Evolutionary conservation across 495 filamentous ascomycete species (phyloP).

Genomic region (Hypoxylon trugodes): DNA sequence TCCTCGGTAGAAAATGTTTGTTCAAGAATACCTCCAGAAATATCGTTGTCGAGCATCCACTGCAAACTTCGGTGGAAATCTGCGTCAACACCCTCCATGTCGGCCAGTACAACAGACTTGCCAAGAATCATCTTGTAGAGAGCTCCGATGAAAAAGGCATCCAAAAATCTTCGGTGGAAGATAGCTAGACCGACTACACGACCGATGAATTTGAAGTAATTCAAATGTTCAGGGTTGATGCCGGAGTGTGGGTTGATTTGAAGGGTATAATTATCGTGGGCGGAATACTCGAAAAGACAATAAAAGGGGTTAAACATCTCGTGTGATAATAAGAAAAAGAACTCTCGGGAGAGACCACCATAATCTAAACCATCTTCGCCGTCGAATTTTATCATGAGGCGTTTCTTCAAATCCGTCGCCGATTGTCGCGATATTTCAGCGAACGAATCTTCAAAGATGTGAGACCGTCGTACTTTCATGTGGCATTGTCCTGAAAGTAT

Average conservation of each 20-base stretch:
- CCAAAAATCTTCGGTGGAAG: conserved; percentile 97
- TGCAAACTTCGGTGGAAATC: conserved; percentile 94
- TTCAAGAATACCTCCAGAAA: conserved; percentile 86
- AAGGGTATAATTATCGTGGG: conserved; percentile 99
- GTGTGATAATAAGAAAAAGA: conserved; percentile 99
- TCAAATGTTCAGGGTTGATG: conserved; percentile 98
- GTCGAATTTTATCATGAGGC: conserved; percentile 99
- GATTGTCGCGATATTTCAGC: conserved; percentile 97
- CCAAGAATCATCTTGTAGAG: conserved; percentile 99
- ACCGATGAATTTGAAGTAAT: conserved; percentile 99
- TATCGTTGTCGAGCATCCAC: conserved; percentile 98
- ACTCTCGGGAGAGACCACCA: conserved; percentile 97
- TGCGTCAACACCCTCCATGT: conserved; percentile 99
- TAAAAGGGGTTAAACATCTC: conserved; percentile 99
- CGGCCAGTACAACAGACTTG: conserved; percentile 88
- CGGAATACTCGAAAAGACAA: conserved; percentile 99
- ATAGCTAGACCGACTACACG: conserved; percentile 97
- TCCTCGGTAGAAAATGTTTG: conserved; percentile 96
- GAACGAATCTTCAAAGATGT: conserved; percentile 99
- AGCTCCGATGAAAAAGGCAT: conserved; percentile 99
- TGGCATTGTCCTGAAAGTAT: conserved; percentile 97
- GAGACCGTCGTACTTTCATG: conserved; percentile 93
- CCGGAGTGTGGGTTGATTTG: conserved; percentile 99
- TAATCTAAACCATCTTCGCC: conserved; percentile 98
- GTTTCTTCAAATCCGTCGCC: conserved; percentile 95